These are phyloP conservation scores for Cicer cuneatum DNA, from an alignment of 306 rosid genomes.

Conservation along the genomic window DNA sequence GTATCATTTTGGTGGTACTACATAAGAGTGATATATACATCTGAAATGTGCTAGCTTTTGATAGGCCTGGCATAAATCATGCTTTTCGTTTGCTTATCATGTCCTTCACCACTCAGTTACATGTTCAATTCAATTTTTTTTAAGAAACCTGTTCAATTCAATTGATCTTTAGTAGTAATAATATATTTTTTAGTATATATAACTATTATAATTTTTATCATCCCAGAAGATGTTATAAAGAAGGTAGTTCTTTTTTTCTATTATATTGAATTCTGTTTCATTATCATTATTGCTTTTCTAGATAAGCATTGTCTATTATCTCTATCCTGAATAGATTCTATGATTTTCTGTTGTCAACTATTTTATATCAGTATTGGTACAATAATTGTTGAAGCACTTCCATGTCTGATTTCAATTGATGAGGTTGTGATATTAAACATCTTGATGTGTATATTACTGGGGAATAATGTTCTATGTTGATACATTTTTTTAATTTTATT, in stretches of 20 bases:
- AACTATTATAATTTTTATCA: not conserved
- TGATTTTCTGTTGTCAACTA: slow-evolving; percentile 11
- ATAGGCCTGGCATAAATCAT: slow-evolving; percentile 10
- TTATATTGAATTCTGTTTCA: slow-evolving; percentile 17
- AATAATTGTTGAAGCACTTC: slow-evolving; percentile 24
- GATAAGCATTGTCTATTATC: slow-evolving; percentile 1
- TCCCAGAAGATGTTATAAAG: not conserved
- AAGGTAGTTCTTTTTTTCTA: not conserved
- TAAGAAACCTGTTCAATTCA: not conserved
- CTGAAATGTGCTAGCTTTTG: slow-evolving; percentile 30
- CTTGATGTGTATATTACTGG: slow-evolving; percentile 27
- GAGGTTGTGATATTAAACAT: not conserved
- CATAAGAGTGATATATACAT: slow-evolving; percentile 8
- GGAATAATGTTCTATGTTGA: not conserved
- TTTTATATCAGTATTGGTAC: not conserved
- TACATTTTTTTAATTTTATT: slow-evolving; percentile 22
- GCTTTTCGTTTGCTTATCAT: slow-evolving; percentile 13
- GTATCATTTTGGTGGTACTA: not conserved
- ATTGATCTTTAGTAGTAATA: not conserved
- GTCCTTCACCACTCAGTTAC: slow-evolving; percentile 4
- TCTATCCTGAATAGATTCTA: slow-evolving; percentile 16
- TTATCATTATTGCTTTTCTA: slow-evolving; percentile 4
- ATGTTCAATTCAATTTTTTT: slow-evolving; percentile 7
- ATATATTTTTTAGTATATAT: not conserved
- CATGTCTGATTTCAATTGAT: slow-evolving; percentile 11